Evolutionary conservation across 2,329 filamentous ascomycete genomes (phyloP).

Genomic region (Hypocrella siamensis): DNA sequence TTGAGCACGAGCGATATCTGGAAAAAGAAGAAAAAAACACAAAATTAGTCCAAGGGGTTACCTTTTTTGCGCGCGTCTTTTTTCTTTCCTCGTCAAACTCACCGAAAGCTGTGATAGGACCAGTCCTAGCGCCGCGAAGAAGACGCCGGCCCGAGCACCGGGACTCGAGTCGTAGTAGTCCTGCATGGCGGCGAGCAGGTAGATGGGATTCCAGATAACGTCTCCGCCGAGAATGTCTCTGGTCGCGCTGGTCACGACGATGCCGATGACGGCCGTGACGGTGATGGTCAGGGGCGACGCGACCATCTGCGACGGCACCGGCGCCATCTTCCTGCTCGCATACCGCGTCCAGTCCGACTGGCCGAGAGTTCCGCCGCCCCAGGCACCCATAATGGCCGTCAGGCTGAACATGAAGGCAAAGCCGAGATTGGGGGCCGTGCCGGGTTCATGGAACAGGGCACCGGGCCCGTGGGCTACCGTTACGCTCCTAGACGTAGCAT

Average conservation of each 20-base stretch:
- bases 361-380: conserved; percentile 11
- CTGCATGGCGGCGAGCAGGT: conserved; percentile 10
- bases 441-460: conserved; percentile 8
- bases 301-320: conserved; percentile 10
- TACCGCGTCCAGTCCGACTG: conserved; percentile 15
- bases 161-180: conserved; percentile 12
- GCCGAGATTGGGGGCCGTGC: conserved; percentile 7
- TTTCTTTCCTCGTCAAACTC: too few species aligned
- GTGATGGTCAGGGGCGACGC: conserved; percentile 11
- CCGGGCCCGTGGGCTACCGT: conserved; percentile 9
- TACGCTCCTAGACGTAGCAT: conserved; percentile 7
- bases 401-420: conserved; percentile 17
- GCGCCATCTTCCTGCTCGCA: conserved; percentile 6
- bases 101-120: conserved; percentile 13
- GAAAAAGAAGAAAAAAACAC: too few species aligned
- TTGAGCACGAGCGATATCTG: conserved; percentile 23
- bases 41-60: too few species aligned
- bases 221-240: conserved; percentile 9
- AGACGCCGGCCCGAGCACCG: conserved; percentile 9
- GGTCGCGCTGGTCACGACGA: conserved; percentile 10
- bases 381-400: conserved; percentile 12
- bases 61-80: too few species aligned
- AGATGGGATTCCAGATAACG: conserved; percentile 12
- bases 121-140: conserved; percentile 10
- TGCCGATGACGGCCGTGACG: conserved; percentile 12